Base-by-base conservation (phyloP, 345 rosid genomes). In the Theobroma cacao region DNA sequence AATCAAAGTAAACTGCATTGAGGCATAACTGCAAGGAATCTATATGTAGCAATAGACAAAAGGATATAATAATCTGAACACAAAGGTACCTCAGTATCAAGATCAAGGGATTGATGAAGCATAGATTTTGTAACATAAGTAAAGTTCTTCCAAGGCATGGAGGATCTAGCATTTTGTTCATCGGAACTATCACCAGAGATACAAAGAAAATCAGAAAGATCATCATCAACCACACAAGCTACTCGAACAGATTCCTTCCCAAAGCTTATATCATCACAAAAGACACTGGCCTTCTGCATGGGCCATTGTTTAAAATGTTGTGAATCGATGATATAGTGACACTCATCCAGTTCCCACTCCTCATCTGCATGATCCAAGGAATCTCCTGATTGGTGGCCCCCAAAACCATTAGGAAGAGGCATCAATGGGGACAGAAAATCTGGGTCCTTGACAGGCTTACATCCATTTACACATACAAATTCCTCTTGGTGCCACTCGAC, bases 401-500 rank as follows among this genome's bases (percentile, higher is more conserved):
- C 76, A 56, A 63, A 82, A 78, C 80, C 83, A 81, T 88, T 85
- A 66, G 85, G 63, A 69, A 84, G 84, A 36, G 91, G 84, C 69
- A 78, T 48, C 78, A 88, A 79, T 12, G 91, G 90, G 64, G 81
- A 45, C 30, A 80, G 28, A 56, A 77, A 65, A 74, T 77, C 75
- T 17, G 79, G 73, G 34, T 89, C 93, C 81, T 86, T 89, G 69
- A 77, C 81, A 77, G 84, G 83, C 86, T 85, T 88, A 79, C 99
- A 97, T 69, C 97, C 91, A 79, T 93, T 94, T 72, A 93, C 82
- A 79, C 99, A 97, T 65, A 87, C 55, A 78, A 85, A 97, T 55
- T 89, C 93, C 60, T 89, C 94, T 41, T 34, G 89, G 81, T 97
- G 98, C 99, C 99, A 97, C 81, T 86, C 87, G n/a, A 93, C 90